These are phyloP conservation scores for Byssothecium circinans DNA, from an alignment of 2,329 filamentous ascomycete species.

Conservation along the genomic window DNA sequence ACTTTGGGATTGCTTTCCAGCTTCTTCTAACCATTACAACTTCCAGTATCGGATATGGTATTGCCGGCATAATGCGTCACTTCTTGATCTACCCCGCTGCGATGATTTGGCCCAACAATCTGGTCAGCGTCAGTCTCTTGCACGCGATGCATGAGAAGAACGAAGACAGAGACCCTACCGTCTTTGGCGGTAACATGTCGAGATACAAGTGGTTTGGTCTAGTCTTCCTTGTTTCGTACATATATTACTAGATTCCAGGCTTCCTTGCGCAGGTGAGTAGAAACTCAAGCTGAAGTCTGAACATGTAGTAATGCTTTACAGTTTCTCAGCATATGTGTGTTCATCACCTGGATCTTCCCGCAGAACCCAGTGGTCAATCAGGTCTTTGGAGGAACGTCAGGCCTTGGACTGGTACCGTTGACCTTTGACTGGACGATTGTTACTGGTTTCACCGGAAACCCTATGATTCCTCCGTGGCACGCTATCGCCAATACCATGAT, in stretches of 20 bases:
- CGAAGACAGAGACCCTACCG: constrained; percentile 19
- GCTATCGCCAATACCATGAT: constrained; percentile 74
- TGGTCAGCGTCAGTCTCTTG: constrained; percentile 24
- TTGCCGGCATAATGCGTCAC: constrained; percentile 23
- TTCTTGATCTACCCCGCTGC: constrained; percentile 28
- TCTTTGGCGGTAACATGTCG: constrained; percentile 27
- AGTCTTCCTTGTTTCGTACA: constrained; percentile 20
- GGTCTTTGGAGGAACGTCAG: constrained; percentile 27
- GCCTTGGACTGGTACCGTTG: constrained; percentile 24
- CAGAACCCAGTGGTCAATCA: constrained; percentile 31
- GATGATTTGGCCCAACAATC: constrained; percentile 28
- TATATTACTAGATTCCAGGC: constrained; percentile 34
- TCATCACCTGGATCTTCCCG: constrained; percentile 30
- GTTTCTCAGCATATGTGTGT: constrained; percentile 25
- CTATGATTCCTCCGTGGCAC: constrained; percentile 23
- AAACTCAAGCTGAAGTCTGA: background rate
- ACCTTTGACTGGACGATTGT: constrained; percentile 33
- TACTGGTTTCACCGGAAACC: constrained; percentile 14
- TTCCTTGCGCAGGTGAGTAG: constrained; percentile 14
- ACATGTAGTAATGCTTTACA: background rate
- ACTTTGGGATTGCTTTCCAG: constrained; percentile 38
- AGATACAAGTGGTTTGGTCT: constrained; percentile 27
- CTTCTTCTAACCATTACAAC: constrained; percentile 21
- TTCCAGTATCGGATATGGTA: constrained; percentile 25
- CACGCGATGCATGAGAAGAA: constrained; percentile 28